Conservation (phyloP, 2,329 filamentous ascomycete genomes). For the Exophiala xenobiotica region DNA sequence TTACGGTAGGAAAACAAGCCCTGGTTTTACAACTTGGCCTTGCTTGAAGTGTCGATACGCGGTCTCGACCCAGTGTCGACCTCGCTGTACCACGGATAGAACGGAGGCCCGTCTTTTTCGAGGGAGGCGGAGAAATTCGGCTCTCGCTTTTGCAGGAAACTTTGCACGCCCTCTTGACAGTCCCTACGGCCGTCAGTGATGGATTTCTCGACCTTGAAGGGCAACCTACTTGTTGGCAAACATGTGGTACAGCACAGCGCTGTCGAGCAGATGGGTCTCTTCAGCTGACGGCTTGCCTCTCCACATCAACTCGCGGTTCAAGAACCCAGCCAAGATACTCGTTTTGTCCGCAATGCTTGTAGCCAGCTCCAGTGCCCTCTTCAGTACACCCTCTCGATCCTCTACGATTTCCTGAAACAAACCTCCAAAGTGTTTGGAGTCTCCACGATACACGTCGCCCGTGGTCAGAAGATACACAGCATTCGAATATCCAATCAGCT, state of each 20-base stretch:
- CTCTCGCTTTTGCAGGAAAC: conserved; percentile 67
- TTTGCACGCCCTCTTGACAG: conserved; percentile 64
- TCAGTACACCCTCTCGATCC: conserved; percentile 58
- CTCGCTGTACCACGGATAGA: conserved; percentile 69
- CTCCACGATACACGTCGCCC: conserved; percentile 58
- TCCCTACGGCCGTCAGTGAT: conserved; percentile 45
- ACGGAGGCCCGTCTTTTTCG: conserved; percentile 57
- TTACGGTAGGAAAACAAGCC: too few relatives aligned
- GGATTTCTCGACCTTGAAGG: too few relatives aligned
- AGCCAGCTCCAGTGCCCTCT: conserved; percentile 64
- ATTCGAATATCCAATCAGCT: conserved; percentile 61
- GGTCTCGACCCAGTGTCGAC: conserved; percentile 42
- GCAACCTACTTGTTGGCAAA: conserved; percentile 39
- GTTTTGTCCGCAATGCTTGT: conserved; percentile 65
- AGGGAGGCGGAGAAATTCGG: conserved; percentile 62
- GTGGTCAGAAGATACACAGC: conserved; percentile 66
- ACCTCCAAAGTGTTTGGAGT: conserved; percentile 50
- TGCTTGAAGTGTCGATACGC: conserved; percentile 1
- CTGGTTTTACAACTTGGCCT: conserved; percentile 11
- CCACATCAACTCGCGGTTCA: conserved; percentile 23
- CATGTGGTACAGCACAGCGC: conserved; percentile 38
- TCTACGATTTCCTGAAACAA: conserved; percentile 68
- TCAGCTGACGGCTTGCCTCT: conserved; percentile 52
- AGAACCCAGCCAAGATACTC: conserved; percentile 44
- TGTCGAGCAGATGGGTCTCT: conserved; percentile 67